These are phyloP conservation scores for Nyssa sinensis DNA, from an alignment of 148 eudicot genomes.

Conservation along the genomic window DNA sequence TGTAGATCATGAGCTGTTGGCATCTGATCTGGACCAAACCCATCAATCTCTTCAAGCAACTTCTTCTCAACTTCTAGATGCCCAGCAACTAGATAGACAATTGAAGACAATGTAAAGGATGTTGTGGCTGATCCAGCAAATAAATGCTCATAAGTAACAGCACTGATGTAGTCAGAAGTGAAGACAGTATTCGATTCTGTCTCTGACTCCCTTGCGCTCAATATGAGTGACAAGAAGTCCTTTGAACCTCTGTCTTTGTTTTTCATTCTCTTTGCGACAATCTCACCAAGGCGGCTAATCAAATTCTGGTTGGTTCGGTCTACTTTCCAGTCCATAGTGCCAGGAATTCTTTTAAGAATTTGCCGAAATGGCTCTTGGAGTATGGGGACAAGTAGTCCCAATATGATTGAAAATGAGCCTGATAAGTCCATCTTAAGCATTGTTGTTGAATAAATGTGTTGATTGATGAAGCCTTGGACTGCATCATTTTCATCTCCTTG, in stretches of 20 bases:
- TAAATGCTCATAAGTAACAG: slow-evolving; percentile 70
- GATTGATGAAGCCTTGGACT: slow-evolving; percentile 62
- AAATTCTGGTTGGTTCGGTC: slow-evolving; percentile 56
- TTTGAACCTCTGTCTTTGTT: slow-evolving; percentile 45
- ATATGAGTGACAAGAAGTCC: slow-evolving; percentile 77
- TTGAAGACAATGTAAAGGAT: slow-evolving; percentile 76
- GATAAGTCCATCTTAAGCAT: slow-evolving; percentile 90
- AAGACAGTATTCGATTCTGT: slow-evolving; percentile 44
- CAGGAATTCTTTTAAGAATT: slow-evolving; percentile 68
- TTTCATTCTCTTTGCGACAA: slow-evolving; percentile 47
- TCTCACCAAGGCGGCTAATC: slow-evolving; percentile 51
- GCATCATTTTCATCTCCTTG: slow-evolving; percentile 19
- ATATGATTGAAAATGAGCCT: slow-evolving; percentile 72
- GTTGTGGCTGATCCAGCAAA: slow-evolving; percentile 93
- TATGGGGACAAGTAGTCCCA: slow-evolving; percentile 74
- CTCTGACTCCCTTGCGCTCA: slow-evolving; percentile 62
- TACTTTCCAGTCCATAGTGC: slow-evolving; percentile 78
- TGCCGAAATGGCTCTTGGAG: slow-evolving; percentile 80
- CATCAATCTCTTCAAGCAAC: slow-evolving; percentile 73
- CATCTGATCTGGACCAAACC: slow-evolving; percentile 53
- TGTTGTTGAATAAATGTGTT: slow-evolving; percentile 84
- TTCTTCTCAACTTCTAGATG: slow-evolving; percentile 80
- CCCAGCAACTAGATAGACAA: slow-evolving; percentile 65
- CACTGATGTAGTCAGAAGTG: slow-evolving; percentile 70
- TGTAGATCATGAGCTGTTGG: slow-evolving; percentile 83